phyloP scores from a whole-genome alignment of 179 eudicot species.

The Monotropa hypopitys region DNA sequence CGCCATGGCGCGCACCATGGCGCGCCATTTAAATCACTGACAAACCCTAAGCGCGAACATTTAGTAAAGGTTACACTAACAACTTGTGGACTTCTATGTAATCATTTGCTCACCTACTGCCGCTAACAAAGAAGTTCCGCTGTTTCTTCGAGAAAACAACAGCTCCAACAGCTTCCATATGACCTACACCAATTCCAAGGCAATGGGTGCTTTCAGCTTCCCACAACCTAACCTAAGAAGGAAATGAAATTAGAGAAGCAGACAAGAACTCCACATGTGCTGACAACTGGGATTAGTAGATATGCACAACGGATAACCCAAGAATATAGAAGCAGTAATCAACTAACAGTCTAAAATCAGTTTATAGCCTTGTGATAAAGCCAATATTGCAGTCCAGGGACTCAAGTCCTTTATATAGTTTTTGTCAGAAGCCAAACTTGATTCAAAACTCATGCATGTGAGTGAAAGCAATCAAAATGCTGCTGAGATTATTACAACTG shows the following conservation, averaged over 20 bases:
- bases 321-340: not conserved
- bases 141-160: slow-evolving; percentile 75
- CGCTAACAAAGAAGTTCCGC: slow-evolving; percentile 72
- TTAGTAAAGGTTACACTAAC: not conserved
- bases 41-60: not conserved
- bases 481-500: not conserved
- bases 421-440: not conserved
- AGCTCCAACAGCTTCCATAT: slow-evolving; percentile 87
- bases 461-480: not conserved
- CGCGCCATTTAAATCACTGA: too few relatives aligned
- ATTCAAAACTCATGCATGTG: not conserved
- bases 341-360: not conserved
- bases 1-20: too few relatives aligned
- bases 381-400: not conserved
- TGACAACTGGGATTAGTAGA: not conserved
- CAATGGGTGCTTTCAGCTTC: slow-evolving; percentile 45
- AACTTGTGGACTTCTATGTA: not conserved
- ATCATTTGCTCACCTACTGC: slow-evolving; percentile 54
- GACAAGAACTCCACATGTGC: not conserved
- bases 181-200: slow-evolving; percentile 74
- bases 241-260: slow-evolving; percentile 3
- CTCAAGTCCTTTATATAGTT: not conserved
- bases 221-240: slow-evolving; percentile 81
- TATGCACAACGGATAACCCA: not conserved
- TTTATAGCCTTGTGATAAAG: not conserved